Evolutionary conservation across 164 flowering plant genomes (phyloP), one percentile per base, ranked within the genome.

Genomic region (Aristolochia contorta): DNA sequence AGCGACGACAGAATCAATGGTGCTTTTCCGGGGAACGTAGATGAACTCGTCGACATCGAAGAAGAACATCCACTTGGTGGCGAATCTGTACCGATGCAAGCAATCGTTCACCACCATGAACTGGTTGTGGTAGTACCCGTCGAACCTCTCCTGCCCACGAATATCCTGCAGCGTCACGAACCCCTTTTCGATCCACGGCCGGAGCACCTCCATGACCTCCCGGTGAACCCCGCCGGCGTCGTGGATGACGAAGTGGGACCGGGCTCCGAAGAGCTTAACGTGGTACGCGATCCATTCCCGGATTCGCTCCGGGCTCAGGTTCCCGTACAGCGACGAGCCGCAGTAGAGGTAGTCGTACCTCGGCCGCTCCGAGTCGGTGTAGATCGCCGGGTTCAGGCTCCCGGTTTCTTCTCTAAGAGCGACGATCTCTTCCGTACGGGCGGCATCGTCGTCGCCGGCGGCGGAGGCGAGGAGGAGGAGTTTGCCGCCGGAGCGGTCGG

Each of bases 91-190:
- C 14, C 94, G 70, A 63, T 90, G 97, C 74, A 93, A 59, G 59
- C 98, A 93, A 67, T 93, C 98, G 59, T 93, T 93, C 67, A 90
- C 87, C 49, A 89, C 80, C 65, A 93, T 66, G 69, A 93, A 90
- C 83, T 93, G 99, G 68, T 93, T 93, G 57, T 93, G 96, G 63
- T 93, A 93, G 64, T 89, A 93, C 49, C 96, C 98, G 63, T 93
- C 97, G 60, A 86, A 93, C 64, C 85, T 63, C 61, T 87, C 98
- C 66, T 93, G 90, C 23, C 80, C 97, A 53, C 74, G 78, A 0
- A 93, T 76, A 58, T 93, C 98, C 60, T 90, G 94, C 64, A 93
- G 59, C 1, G 95, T 90, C 60, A 90, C 98, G 60, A 70, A 87
- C 21, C 99, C 99, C 57, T 74, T 63, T 66, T 88, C 94, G 71